phyloP scores from a whole-genome alignment of 2,329 filamentous ascomycete genomes.

The Xylariaceae sp. region DNA sequence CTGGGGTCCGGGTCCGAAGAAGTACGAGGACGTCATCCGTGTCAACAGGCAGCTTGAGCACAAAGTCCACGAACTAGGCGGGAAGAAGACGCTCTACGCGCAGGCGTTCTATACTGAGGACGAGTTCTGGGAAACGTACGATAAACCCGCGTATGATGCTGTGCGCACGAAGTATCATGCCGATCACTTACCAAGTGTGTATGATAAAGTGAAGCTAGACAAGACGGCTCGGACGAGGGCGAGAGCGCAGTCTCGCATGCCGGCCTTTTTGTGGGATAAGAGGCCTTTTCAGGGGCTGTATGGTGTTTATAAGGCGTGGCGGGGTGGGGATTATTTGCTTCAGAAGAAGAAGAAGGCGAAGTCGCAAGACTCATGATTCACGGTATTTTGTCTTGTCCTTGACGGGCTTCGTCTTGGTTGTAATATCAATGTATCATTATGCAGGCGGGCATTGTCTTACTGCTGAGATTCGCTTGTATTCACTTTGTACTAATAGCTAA shows the following conservation, averaged over 20 bases:
- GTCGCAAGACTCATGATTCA: no score
- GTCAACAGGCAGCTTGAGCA: conserved; percentile 57
- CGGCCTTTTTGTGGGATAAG: conserved; percentile 30
- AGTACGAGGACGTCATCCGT: conserved; percentile 43
- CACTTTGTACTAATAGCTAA: conserved; percentile 3
- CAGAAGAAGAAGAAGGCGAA: conserved; percentile 27
- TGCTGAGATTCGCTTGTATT: conserved; percentile 5
- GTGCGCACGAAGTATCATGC: conserved; percentile 56
- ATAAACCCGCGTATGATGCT: conserved; percentile 53
- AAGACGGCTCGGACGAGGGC: conserved; percentile 33
- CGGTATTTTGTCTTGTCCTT: no score
- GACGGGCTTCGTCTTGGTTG: no score
- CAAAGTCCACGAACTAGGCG: conserved; percentile 52
- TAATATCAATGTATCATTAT: no score
- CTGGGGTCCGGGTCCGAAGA: conserved; percentile 48
- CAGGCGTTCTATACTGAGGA: conserved; percentile 63
- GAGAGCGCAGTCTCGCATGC: conserved; percentile 32
- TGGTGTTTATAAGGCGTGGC: conserved; percentile 42
- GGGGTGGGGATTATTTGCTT: conserved; percentile 44
- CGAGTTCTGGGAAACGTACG: conserved; percentile 64
- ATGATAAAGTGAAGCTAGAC: conserved; percentile 60
- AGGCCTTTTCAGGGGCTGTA: conserved; percentile 44
- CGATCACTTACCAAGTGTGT: conserved; percentile 55
- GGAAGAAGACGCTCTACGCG: conserved; percentile 66
- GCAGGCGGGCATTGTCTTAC: neutral